phyloP scores from a whole-genome alignment of 768 basidiomycete genomes.

The Leucogyrophana mollusca region DNA sequence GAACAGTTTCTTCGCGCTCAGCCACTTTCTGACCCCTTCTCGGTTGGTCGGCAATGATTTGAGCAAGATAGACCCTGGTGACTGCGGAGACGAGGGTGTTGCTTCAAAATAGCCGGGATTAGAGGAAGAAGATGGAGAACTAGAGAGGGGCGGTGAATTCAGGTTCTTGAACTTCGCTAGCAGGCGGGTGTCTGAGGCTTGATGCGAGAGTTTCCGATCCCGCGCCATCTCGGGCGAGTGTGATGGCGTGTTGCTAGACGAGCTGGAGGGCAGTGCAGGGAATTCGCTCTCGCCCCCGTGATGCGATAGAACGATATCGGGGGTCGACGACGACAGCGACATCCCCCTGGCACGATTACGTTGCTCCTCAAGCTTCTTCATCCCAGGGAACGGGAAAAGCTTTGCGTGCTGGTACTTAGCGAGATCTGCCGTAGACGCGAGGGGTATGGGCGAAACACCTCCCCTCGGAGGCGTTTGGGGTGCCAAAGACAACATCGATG shows the following conservation, averaged over 20 bases:
- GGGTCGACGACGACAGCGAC: conserved; percentile 46
- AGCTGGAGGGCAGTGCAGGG: conserved; percentile 41
- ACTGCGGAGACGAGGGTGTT: conserved; percentile 29
- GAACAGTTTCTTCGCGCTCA: conserved; percentile 60
- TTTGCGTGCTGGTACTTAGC: conserved; percentile 74
- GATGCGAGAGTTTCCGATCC: conserved; percentile 66
- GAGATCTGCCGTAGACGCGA: conserved; percentile 67
- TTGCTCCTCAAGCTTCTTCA: conserved; percentile 75
- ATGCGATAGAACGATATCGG: conserved; percentile 44
- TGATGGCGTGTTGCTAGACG: conserved; percentile 49
- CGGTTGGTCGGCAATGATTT: conserved; percentile 66
- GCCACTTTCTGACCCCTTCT: conserved; percentile 80
- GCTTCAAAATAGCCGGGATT: conserved; percentile 49
- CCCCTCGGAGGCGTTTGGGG: conserved; percentile 54
- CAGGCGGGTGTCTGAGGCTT: conserved; percentile 68
- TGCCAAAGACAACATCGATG: conserved; percentile 57
- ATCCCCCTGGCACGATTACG: conserved; percentile 57
- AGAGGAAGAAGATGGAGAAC: conserved; percentile 45
- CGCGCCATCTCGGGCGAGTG: conserved; percentile 50
- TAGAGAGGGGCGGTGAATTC: conserved; percentile 39
- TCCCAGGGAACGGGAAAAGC: conserved; percentile 88
- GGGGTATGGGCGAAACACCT: conserved; percentile 76
- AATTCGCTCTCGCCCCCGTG: conserved; percentile 43
- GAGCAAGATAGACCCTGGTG: conserved; percentile 35
- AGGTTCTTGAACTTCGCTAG: conserved; percentile 48